Evolutionary conservation across 2,329 filamentous ascomycete species (phyloP), one percentile per base, ranked within the genome.

Genomic region (Waltergamsia citrina): DNA sequence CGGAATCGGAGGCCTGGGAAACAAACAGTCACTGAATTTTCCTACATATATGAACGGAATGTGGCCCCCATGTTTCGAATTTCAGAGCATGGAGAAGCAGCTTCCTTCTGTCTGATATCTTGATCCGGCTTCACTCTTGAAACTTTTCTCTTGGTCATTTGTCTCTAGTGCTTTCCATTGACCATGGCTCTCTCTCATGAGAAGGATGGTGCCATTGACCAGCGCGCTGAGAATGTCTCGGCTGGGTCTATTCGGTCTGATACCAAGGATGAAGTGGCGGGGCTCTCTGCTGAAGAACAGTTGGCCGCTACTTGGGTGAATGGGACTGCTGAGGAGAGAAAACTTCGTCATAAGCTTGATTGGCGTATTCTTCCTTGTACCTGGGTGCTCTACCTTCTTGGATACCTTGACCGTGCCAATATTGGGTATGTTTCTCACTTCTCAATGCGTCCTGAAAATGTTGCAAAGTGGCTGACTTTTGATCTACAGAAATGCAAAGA

Each of bases 341-440:
- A 32, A 12, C 35, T 38, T 10, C 18, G 29, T 10, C 38, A 35
- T 14, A 40, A 40, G 24, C 35, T 40, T 5, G 38, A 40, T 20
- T 38, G 35, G 38, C 32, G 35, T 15, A 38, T 40, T 16, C 32
- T 40, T 7, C 35, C 38, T 11, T 43, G 42, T 29, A 37, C 35
- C 8, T 48, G 43, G 44, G 33, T 45, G 9, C 35, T 48, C 2
- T 48, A 45, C 30, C 32, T 44, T 3, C 36, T 47, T 7, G 41
- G 41, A 4, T 42, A 39, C 26, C 41, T 45, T 6, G 45, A 47
- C 32, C 36, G 45, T 10, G 39, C 43, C 7, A 47, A 47, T 24
- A 43, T 46, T 32, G 39, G 43, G 35, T 45, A 29, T 10, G 43
- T 37, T 21, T 10, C 22, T 22, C 12, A n/a, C n/a, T n/a, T n/a